Conservation (phyloP, 495 filamentous ascomycete species). For the Echria macrotheca region DNA sequence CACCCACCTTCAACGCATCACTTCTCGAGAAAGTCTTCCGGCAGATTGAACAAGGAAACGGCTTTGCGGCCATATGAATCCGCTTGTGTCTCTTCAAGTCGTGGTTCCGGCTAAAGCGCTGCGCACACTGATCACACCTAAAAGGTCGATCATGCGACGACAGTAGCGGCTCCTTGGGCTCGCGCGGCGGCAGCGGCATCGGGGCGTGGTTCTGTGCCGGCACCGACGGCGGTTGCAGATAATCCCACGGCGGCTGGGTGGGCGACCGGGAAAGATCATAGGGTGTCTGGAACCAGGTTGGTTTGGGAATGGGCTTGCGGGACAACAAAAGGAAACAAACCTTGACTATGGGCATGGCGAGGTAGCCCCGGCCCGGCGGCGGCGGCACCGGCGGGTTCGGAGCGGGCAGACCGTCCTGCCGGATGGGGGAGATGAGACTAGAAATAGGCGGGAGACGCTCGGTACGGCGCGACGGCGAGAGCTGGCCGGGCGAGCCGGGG, state of each 20-base stretch:
- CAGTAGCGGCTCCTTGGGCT: slow-evolving; percentile 6
- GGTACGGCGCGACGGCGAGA: no score
- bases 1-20: slow-evolving; percentile 86
- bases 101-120: slow-evolving; percentile 94
- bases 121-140: slow-evolving; percentile 87
- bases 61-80: slow-evolving; percentile 91
- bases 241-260: slow-evolving; percentile 1
- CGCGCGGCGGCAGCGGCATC: neutral
- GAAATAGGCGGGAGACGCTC: no score
- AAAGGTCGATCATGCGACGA: slow-evolving; percentile 69
- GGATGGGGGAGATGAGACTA: no score
- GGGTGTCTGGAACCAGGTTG: slow-evolving; percentile 1
- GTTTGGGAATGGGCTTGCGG: slow-evolving; percentile 9
- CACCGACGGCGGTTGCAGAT: neutral
- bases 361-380: no score
- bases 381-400: no score
- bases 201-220: neutral
- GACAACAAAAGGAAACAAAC: no score
- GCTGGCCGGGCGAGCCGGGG: neutral
- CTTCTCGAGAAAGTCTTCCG: slow-evolving; percentile 95
- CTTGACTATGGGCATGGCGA: no score
- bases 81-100: slow-evolving; percentile 93
- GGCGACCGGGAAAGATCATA: slow-evolving; percentile 8
- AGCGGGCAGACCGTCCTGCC: no score
- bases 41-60: slow-evolving; percentile 87